Base-by-base conservation (phyloP, 1,284 basidiomycete genomes). In the Boletus holoroseus region DNA sequence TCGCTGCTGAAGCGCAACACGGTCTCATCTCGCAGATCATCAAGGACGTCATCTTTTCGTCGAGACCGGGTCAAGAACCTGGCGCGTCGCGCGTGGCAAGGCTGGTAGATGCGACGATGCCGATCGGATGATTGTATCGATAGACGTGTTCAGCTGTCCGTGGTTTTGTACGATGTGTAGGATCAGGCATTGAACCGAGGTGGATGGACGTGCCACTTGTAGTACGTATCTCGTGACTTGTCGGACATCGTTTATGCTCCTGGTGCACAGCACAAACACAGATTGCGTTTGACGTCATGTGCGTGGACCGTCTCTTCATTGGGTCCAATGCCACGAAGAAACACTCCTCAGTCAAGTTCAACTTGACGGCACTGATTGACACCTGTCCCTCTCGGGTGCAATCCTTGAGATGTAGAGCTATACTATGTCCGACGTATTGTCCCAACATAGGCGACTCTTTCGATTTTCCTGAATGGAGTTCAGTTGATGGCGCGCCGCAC, bases 11-110 rank as follows among this genome's bases (percentile, higher is more conserved):
- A 64, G 89, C 88, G 0, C 89, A 94, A 61, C 93, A 96, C 61
- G 94, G 91, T 1, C 79, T 96, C 50, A 88, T 94, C 53, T 76
- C 91, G 0, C 92, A 94, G 67, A 82, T 93, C 4, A 76, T 96
- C 62, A 96, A 97, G 67, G 87, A 94, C 57, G 78, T 89, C 34
- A 79, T 91, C 28, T 91, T 91, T 64, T 89, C 86, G 7, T 76
- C 77, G 62, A 77, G 83, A 40, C 83, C 76, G 28, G 65, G 59
- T 44, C 59, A 64, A 44, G 45, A 69, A 66, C 54, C 61, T 31
- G 54, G 56, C 56, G 51, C 59, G 6, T 55, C 56, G 3, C 63
- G 58, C 13, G 58, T 72, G 16, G 56, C 53, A 15, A 73, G 68
- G 38, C 58, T 66, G 24, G 59, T 74, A 27, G 74, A 76, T 50